phyloP scores from a whole-genome alignment of 73 alveolate genomes.

The Tetrahymena borealis region DNA sequence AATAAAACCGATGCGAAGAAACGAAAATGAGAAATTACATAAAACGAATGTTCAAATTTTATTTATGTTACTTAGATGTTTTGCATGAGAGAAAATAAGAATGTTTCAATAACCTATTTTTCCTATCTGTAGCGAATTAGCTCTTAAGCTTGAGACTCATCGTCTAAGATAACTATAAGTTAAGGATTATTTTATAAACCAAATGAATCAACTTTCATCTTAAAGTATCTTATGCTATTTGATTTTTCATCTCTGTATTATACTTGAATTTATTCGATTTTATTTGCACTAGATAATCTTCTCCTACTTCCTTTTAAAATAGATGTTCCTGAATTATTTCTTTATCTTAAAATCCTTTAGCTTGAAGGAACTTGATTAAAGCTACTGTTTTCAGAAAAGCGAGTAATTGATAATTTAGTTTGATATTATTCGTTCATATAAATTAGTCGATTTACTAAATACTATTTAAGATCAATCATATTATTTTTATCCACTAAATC shows the following conservation, averaged over 20 bases:
- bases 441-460: neutral
- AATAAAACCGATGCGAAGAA: too few species aligned
- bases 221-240: neutral
- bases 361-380: neutral
- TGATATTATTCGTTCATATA: neutral
- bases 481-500: neutral
- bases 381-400: neutral
- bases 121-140: neutral
- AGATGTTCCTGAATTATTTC: too few species aligned
- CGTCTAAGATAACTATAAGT: neutral
- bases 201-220: neutral
- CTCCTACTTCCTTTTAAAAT: neutral
- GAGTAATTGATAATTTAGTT: neutral
- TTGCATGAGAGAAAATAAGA: neutral
- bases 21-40: too few species aligned
- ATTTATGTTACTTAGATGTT: neutral
- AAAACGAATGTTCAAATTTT: too few species aligned
- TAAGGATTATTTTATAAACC: neutral
- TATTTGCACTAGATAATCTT: neutral
- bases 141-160: neutral
- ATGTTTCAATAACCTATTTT: neutral
- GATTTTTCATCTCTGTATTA: neutral
- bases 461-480: neutral
- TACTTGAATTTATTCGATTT: neutral
- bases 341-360: neutral